Percentiles rank a stretch among this genome's conserved stretches.
Conservation (phyloP, 2,329 filamentous ascomycete species). For the Mollisia scopiformis region DNA sequence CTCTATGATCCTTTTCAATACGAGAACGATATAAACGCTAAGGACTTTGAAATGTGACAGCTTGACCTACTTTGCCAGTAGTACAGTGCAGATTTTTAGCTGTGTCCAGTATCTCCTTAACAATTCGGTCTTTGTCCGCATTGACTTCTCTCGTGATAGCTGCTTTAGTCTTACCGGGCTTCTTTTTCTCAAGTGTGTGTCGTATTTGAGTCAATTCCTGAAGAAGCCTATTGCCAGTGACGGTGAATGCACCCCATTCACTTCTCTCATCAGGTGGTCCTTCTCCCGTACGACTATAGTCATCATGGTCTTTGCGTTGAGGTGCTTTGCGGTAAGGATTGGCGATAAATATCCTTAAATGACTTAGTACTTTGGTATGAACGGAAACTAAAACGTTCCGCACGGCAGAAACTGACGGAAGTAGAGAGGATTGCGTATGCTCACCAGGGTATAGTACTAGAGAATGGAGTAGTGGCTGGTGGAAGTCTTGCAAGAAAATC, state of each 20-base stretch:
- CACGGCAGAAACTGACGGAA: too few species aligned
- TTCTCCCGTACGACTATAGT: slow-evolving; percentile 35
- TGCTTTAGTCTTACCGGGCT: slow-evolving; percentile 17
- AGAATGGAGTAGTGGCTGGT: slow-evolving; percentile 58
- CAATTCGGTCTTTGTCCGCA: slow-evolving; percentile 45
- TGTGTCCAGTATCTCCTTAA: slow-evolving; percentile 59
- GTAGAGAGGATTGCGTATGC: too few species aligned
- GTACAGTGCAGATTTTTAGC: slow-evolving; percentile 62
- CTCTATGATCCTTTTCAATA: neutral
- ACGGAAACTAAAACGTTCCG: too few species aligned
- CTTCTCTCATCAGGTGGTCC: slow-evolving; percentile 29
- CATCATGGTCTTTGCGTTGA: slow-evolving; percentile 1
- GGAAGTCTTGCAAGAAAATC: slow-evolving; percentile 71
- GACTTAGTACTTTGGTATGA: too few species aligned
- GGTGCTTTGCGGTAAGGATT: slow-evolving; percentile 55
- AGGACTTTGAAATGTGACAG: too few species aligned
- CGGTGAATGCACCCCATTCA: slow-evolving; percentile 25
- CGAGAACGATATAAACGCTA: too few species aligned
- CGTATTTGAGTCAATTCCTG: slow-evolving; percentile 42
- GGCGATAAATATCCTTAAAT: slow-evolving; percentile 77
- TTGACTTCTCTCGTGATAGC: slow-evolving; percentile 27
- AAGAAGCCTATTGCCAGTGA: slow-evolving; percentile 32
- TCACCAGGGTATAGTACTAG: slow-evolving; percentile 49
- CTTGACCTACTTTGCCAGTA: slow-evolving; percentile 64
- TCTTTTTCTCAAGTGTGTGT: slow-evolving; percentile 51